A percentile compares a stretch with the other conserved stretches of the same genome.
Conservation (phyloP, 148 eudicot genomes). For the Persicaria maculosa region DNA sequence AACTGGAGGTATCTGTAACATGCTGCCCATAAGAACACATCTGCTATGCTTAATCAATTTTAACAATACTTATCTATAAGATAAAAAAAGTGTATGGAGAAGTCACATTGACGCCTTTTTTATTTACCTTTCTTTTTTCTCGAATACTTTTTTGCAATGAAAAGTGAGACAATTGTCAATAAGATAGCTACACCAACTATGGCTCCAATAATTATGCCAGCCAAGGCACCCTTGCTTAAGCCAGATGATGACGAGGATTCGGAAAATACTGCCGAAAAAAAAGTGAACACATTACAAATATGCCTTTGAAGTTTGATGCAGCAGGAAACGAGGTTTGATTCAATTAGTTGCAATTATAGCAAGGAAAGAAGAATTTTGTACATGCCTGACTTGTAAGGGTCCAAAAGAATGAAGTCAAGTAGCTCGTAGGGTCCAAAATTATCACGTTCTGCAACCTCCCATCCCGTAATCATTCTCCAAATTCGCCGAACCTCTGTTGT, state of each 20-base stretch:
- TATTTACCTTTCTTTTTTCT: neutral
- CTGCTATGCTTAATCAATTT: neutral
- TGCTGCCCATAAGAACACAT: too few species aligned
- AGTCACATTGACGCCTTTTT: neutral
- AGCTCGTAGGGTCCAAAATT: conserved; percentile 92
- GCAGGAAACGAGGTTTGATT: neutral
- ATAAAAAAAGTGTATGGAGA: neutral
- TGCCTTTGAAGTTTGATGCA: neutral
- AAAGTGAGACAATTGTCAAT: conserved; percentile 34
- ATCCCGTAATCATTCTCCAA: conserved; percentile 42
- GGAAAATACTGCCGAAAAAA: neutral
- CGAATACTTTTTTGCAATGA: conserved; percentile 22
- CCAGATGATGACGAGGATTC: conserved; percentile 12
- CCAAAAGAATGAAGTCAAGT: conserved; percentile 78
- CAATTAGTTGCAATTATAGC: neutral
- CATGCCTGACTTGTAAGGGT: conserved; percentile 67
- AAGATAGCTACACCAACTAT: conserved; percentile 26
- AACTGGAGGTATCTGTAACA: too few species aligned
- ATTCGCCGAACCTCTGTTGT: conserved; percentile 51
- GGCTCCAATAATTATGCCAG: conserved; percentile 32
- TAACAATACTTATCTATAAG: neutral
- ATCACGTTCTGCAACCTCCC: conserved; percentile 52
- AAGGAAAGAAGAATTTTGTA: neutral
- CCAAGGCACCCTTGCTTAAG: conserved; percentile 43
- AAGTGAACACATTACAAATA: neutral